Base-by-base conservation (phyloP, 1,139 yeast genomes). In the Pichia sp. region DNA sequence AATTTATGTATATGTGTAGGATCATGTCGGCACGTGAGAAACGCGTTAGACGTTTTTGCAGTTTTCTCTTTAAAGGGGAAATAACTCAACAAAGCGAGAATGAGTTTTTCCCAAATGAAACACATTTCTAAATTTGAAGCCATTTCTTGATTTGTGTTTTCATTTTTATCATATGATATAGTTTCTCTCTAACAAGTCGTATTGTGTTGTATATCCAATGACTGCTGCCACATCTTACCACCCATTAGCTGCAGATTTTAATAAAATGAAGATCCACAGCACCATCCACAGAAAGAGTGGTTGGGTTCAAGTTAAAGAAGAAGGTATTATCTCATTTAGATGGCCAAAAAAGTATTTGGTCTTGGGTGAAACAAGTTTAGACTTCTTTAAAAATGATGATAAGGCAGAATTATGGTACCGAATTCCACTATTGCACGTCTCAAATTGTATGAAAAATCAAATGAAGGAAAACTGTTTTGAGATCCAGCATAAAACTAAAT, bases 231-330 rank as follows among this genome's bases (percentile, higher is more conserved):
- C 26, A 7, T 22, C 39, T 11, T 23, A 40, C 23, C 42, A 18
- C n/a, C 26, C 26, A 7, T 15, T 27, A 18, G 35, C 34, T 16
- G 8, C 52, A 7, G 44, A 42, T 61, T 73, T 32, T 71, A 69
- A 48, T 16, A 52, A 53, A 53, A 42, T 60, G 56, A 55, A 62
- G 56, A 54, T 63, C 50, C 57, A 60, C 56, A 44, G 64, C 27
- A 56, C 64, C 27, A 53, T 61, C 51, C 61, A 65, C 48, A 58
- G 67, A 42, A 63, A 58, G 52, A 73, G 72, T 48, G 97, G 97
- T 0, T 90, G 96, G 95, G 90, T 87, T 25, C 86, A 87, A 48
- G 82, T 88, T 48, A 89, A 88, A 64, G 97, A 90, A 59, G 97
- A 90, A 59, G 96, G 96, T 23, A 67, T 86, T 35, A 77, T 87